phyloP scores from a whole-genome alignment of 169 alveolate genomes.

The Eimeria falciformis region DNA sequence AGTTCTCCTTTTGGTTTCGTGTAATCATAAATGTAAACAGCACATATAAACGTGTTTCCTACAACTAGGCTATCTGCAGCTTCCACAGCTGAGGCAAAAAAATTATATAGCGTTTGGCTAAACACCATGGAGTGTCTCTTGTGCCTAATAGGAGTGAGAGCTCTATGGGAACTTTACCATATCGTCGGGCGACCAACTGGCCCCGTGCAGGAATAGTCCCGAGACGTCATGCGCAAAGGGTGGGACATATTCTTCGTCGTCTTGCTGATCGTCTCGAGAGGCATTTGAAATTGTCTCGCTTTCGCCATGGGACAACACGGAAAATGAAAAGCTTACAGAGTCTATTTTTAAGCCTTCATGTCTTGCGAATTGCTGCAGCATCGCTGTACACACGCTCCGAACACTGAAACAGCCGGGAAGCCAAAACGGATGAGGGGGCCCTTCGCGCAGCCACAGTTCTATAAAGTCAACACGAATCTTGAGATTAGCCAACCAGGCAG shows the following conservation, averaged over 20 bases:
- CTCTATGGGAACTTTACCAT: constrained; percentile 6
- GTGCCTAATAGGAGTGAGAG: background rate
- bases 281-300: background rate
- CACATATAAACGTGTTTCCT: background rate
- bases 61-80: background rate
- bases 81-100: too few relatives aligned
- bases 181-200: constrained; percentile 89
- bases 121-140: too few relatives aligned
- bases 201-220: constrained; percentile 95
- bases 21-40: background rate
- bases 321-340: constrained; percentile 89
- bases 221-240: constrained; percentile 84
- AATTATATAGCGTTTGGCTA: too few relatives aligned
- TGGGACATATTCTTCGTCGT: background rate
- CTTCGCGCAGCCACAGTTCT: constrained; percentile 91
- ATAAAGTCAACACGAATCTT: constrained; percentile 89
- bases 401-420: constrained; percentile 94
- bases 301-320: constrained; percentile 77
- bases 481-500: constrained; percentile 90
- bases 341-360: constrained; percentile 92
- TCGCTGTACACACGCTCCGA: constrained; percentile 94
- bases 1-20: background rate
- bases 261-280: background rate
- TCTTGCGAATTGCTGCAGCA: constrained; percentile 93
- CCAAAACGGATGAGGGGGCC: constrained; percentile 92